phyloP scores from a whole-genome alignment of 1,284 basidiomycete species.

The Uromyces viciae-fabae region DNA sequence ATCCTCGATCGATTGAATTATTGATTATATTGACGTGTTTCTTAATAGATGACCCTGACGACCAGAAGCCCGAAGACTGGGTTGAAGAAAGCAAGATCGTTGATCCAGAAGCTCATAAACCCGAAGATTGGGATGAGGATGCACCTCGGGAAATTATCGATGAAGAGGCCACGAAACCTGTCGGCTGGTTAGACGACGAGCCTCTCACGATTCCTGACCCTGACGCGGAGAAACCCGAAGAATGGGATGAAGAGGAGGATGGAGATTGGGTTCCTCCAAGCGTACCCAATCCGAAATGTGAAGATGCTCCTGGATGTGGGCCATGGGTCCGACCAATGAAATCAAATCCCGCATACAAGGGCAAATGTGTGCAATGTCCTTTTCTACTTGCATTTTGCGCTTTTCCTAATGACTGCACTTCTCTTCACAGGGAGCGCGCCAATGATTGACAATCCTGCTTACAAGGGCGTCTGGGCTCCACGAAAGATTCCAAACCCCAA shows the following conservation, averaged over 20 bases:
- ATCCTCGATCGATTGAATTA: background rate
- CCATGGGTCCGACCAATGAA: slow-evolving; percentile 60
- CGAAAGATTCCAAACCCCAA: slow-evolving; percentile 86
- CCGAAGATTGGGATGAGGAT: slow-evolving; percentile 92
- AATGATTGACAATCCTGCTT: slow-evolving; percentile 90
- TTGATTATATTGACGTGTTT: slow-evolving; percentile 10
- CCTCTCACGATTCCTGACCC: slow-evolving; percentile 79
- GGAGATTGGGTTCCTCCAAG: slow-evolving; percentile 94
- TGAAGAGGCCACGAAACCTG: slow-evolving; percentile 80
- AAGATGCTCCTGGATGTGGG: slow-evolving; percentile 86
- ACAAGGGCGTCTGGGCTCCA: slow-evolving; percentile 93
- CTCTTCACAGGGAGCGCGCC: slow-evolving; percentile 60
- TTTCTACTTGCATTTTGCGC: background rate
- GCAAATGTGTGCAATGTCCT: slow-evolving; percentile 50
- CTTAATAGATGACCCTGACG: slow-evolving; percentile 68
- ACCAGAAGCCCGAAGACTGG: slow-evolving; percentile 88
- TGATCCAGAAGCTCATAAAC: slow-evolving; percentile 70
- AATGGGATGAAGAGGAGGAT: slow-evolving; percentile 99
- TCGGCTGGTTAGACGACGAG: slow-evolving; percentile 92
- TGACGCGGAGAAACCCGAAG: slow-evolving; percentile 84
- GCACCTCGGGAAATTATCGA: slow-evolving; percentile 86
- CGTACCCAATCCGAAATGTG: slow-evolving; percentile 75
- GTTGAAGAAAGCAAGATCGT: slow-evolving; percentile 81
- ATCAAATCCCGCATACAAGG: slow-evolving; percentile 54
- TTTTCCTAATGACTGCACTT: background rate